Conservation (phyloP, 805 yeast genomes). For the Candida namnaoensis region DNA sequence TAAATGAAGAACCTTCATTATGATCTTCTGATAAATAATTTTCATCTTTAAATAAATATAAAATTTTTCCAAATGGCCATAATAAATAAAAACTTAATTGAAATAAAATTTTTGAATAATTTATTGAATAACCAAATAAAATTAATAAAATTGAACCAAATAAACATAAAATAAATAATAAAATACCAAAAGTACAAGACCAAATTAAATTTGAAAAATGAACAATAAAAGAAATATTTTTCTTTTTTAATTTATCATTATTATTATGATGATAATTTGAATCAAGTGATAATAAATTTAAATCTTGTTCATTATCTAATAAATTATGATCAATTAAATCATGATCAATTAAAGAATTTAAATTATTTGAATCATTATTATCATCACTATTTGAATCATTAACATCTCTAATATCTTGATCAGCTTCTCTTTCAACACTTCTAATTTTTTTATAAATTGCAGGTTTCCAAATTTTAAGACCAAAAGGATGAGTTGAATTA, state of each 20-base stretch:
- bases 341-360: too few species aligned
- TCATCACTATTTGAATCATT: conserved; percentile 19
- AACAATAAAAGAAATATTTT: conserved; percentile 52
- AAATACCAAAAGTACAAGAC: conserved; percentile 64
- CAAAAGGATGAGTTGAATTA: conserved; percentile 94
- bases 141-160: conserved; percentile 35
- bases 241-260: conserved; percentile 20
- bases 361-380: background rate
- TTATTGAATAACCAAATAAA: conserved; percentile 39
- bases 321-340: too few species aligned
- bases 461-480: conserved; percentile 98
- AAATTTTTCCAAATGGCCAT: conserved; percentile 86
- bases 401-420: conserved; percentile 85
- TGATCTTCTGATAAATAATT: conserved; percentile 81
- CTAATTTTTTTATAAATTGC: conserved; percentile 89
- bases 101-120: conserved; percentile 54
- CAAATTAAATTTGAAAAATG: conserved; percentile 63
- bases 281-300: too few species aligned
- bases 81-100: conserved; percentile 64
- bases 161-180: conserved; percentile 45
- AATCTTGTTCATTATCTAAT: too few species aligned
- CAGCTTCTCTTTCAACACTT: conserved; percentile 86
- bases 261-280: too few species aligned
- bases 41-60: conserved; percentile 67
- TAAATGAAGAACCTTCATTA: conserved; percentile 76